Evolutionary conservation across 805 yeast genomes (phyloP).

Genomic region (Pichia manshurica): DNA sequence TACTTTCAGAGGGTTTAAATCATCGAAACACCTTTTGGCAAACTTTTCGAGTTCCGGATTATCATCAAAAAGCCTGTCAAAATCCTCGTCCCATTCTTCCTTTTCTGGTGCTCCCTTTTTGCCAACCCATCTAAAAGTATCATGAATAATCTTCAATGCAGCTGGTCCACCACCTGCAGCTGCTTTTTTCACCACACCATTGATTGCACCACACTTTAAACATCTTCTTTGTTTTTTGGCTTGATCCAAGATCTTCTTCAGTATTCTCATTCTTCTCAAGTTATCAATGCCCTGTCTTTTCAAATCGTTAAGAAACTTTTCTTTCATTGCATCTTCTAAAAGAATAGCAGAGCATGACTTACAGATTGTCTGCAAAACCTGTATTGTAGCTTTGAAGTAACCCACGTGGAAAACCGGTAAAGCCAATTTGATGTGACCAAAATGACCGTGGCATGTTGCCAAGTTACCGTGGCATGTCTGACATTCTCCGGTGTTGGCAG

Average conservation of each 20-base stretch:
- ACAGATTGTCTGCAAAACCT: conserved; percentile 85
- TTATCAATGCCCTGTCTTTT: conserved; percentile 87
- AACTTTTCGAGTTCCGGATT: conserved; percentile 88
- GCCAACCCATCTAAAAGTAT: conserved; percentile 92
- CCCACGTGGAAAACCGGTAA: conserved; percentile 98
- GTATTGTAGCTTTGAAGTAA: conserved; percentile 85
- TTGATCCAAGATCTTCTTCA: conserved; percentile 81
- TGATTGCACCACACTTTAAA: conserved; percentile 75
- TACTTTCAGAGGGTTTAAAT: conserved; percentile 87
- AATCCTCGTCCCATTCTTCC: conserved; percentile 79
- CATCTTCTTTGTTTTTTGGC: conserved; percentile 95
- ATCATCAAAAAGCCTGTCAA: conserved; percentile 63
- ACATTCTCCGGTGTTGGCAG: conserved; percentile 81
- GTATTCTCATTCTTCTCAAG: conserved; percentile 81
- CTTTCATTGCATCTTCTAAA: conserved; percentile 64
- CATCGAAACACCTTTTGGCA: conserved; percentile 83
- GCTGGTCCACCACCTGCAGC: conserved; percentile 90
- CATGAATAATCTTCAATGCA: conserved; percentile 90
- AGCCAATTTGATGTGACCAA: conserved; percentile 90
- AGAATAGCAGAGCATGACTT: conserved; percentile 79
- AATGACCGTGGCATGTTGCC: conserved; percentile 97
- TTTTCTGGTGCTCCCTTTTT: conserved; percentile 84
- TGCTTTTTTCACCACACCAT: conserved; percentile 97
- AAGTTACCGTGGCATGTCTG: conserved; percentile 85
- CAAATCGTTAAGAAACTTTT: conserved; percentile 68